These are phyloP conservation scores for Aspergillus fumigatus DNA, from an alignment of 2,329 filamentous ascomycete genomes.

Conservation along the genomic window DNA sequence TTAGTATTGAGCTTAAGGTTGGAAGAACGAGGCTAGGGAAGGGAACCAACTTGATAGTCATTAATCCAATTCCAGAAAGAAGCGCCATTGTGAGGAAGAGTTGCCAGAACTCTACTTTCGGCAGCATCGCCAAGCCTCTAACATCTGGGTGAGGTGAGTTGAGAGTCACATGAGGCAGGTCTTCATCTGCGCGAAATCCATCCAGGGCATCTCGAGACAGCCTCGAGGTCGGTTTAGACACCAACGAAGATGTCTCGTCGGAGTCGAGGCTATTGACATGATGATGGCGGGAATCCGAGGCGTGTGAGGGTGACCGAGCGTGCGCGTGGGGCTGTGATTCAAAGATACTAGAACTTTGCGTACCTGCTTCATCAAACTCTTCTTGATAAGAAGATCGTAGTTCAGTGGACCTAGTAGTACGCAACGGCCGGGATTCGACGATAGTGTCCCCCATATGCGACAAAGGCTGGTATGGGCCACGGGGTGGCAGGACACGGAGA, in stretches of 20 bases:
- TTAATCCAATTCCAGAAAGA: conserved; percentile 87
- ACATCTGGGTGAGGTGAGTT: conserved; percentile 84
- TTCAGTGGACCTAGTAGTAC: conserved; percentile 28
- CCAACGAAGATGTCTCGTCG: conserved; percentile 76
- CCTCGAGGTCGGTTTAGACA: conserved; percentile 59
- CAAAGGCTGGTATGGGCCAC: conserved; percentile 42
- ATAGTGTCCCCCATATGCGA: conserved; percentile 20
- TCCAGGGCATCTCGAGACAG: conserved; percentile 48
- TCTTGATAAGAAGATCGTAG: conserved; percentile 19
- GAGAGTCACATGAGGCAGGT: conserved; percentile 59
- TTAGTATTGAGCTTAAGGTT: neutral
- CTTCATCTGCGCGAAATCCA: conserved; percentile 31
- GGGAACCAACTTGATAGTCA: conserved; percentile 84
- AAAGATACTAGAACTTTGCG: conserved; percentile 30
- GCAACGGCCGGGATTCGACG: conserved; percentile 29
- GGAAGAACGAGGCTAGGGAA: neutral
- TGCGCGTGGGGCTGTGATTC: conserved; percentile 23
- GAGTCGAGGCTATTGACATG: conserved; percentile 36
- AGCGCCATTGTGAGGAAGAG: conserved; percentile 82
- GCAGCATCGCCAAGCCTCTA: conserved; percentile 71
- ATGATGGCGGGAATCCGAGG: conserved; percentile 22
- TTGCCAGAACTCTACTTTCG: conserved; percentile 80
- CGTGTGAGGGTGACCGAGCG: conserved; percentile 27
- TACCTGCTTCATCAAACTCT: conserved; percentile 33
- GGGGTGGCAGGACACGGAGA: conserved; percentile 65